Evolutionary conservation across 345 rosid species (phyloP).

Genomic region (Arabidopsis arenosa): DNA sequence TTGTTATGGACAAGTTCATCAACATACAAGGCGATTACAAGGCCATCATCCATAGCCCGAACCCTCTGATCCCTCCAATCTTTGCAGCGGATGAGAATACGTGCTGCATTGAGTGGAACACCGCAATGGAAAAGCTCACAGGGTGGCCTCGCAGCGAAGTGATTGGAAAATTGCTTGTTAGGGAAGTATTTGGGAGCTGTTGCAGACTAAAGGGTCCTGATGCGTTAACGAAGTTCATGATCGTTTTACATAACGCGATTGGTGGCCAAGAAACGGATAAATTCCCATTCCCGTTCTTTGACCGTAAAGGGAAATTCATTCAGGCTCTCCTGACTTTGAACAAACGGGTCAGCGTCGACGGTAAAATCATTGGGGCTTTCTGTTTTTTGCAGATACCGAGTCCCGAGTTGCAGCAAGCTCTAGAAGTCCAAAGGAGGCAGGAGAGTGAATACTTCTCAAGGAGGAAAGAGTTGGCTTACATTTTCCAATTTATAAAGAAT

Average conservation of each 20-base stretch:
- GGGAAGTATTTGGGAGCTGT: constrained; percentile 86
- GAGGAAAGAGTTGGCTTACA: constrained; percentile 84
- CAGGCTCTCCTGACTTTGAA: constrained; percentile 88
- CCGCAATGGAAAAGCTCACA: constrained; percentile 93
- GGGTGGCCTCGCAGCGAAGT: constrained; percentile 76
- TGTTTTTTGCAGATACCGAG: constrained; percentile 95
- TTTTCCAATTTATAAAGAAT: constrained; percentile 77
- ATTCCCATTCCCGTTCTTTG: constrained; percentile 77
- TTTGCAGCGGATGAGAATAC: constrained; percentile 91
- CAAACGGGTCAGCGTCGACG: constrained; percentile 70
- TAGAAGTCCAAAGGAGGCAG: constrained; percentile 74
- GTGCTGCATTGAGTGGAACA: constrained; percentile 92
- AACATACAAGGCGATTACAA: constrained; percentile 88
- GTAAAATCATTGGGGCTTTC: constrained; percentile 80
- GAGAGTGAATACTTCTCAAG: constrained; percentile 64
- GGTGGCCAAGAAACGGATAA: constrained; percentile 84
- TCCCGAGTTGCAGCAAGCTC: constrained; percentile 85
- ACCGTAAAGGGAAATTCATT: constrained; percentile 66
- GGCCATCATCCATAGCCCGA: constrained; percentile 87
- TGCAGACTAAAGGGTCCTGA: constrained; percentile 91
- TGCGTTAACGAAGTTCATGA: constrained; percentile 86
- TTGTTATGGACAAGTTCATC: constrained; percentile 92
- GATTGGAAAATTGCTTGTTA: constrained; percentile 84
- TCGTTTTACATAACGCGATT: constrained; percentile 78
- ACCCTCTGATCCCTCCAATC: constrained; percentile 92